These are phyloP conservation scores for Penicillium psychrofluorescens DNA, from an alignment of 495 filamentous ascomycete species.

Conservation along the genomic window DNA sequence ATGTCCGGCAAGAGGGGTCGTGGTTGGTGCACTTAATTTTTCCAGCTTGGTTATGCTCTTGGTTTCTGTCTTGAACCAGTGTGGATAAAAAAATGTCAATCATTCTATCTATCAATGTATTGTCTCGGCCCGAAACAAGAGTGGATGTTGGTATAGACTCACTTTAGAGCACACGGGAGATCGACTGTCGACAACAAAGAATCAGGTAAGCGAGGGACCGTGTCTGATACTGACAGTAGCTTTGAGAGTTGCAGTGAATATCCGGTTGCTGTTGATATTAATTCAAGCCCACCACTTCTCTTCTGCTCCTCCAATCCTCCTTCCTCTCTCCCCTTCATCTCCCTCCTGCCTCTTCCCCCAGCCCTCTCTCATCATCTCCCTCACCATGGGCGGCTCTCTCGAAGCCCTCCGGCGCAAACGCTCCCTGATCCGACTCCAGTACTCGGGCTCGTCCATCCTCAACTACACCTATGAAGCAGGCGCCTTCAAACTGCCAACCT, in stretches of 20 bases:
- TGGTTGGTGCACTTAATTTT: neutral
- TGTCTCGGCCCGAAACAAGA: neutral
- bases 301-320: neutral
- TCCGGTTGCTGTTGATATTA: no score
- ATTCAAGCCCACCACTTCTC: no score
- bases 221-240: no score
- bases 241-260: no score
- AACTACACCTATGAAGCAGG: constrained; percentile 2
- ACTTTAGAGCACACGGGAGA: no score
- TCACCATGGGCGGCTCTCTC: neutral
- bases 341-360: neutral
- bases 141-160: no score
- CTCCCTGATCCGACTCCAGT: neutral
- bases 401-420: neutral
- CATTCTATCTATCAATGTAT: neutral
- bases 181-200: no score
- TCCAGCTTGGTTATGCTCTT: neutral
- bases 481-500: constrained; percentile 1
- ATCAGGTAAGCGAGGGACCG: no score
- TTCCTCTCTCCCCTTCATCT: neutral
- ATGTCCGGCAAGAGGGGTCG: neutral
- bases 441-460: constrained; percentile 1
- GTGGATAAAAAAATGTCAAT: constrained; percentile 1
- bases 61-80: neutral
- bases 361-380: neutral